Base-by-base conservation (phyloP, 108 stramenopile genomes). In the Skeletonema menzelii region DNA sequence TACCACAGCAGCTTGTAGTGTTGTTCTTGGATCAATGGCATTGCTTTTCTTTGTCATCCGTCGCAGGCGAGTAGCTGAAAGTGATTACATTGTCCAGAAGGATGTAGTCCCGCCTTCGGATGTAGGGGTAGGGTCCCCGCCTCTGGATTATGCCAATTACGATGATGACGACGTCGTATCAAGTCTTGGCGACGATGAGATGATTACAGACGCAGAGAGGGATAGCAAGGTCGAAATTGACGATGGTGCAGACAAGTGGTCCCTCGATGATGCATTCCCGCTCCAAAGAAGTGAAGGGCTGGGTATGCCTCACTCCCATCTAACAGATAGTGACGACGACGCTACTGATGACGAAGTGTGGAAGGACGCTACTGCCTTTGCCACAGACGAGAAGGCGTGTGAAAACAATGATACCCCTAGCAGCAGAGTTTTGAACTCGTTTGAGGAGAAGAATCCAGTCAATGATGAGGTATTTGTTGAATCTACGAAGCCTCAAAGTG, bases 211-310 rank as follows among this genome's bases (percentile, higher is more conserved):
- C 15, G 20, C 61, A 22, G 35, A 62, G 14, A 38, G 28, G 22
- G 61, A 62, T 38, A 37, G 61, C 17, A 24, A 62, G 61, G 61
- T 24, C 2, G 61, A 62, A 10, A 17, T 40, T 31, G 59, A 71
- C 22, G 27, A 69, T n/a, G 26, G 27, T 2, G n/a, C 34, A 6
- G 70, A 76, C 53, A 58, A 76, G 47, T 76, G 70, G 76, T 70
- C 76, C 19, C 44, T 77, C 46, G 63, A 65, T 12, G 69, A 77
- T 27, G 31, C 37, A 14, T 66, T 74, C 20, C 65, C 73, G 12
- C 24, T 66, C 34, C 42, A 61, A 20, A 65, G 26, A 28, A 12
- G 4, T 17, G 63, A 78, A 46, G 40, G 27, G 4, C 27, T 65
- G 37, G 17, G 8, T 27, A 64, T 58, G 67, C 26, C 53, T 53